Base-by-base conservation (phyloP, 306 rosid species). In the Castanea mollissima region DNA sequence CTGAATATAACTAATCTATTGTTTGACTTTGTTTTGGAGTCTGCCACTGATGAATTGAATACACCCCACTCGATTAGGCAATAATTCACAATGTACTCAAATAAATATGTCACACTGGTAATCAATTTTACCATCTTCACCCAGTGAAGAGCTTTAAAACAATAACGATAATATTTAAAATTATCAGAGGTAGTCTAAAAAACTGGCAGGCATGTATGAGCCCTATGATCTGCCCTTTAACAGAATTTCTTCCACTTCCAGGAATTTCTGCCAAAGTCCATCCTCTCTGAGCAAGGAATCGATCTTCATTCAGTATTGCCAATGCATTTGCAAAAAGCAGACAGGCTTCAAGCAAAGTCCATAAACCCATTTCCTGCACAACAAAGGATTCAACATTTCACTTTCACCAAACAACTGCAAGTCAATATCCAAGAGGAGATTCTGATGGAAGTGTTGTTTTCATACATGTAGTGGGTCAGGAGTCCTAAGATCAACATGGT, bases 301-400 rank as follows among this genome's bases (percentile, higher is more conserved):
- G 83, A 68, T 92, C 97, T 81, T 94, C 99, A n/a, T 94, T 94
- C 84, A 88, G 82, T 55, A 92, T 89, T n/a, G 97, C 95, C 69
- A 94, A 80, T 12, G 91, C 92, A 74, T 94, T 94, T 75, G 91
- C 87, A 32, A 92, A 84, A 29, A 92, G 88, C 54, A 92, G 83
- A 74, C 90, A 41, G n/a, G 93, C 97, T 87, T 91, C 91, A 7
- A 94, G 64, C 14, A 86, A 59, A 19, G 88, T 85, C 97, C 99
- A 91, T 27, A 92, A 88, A 0, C 90, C 91, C 99, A 92, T 92
- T 55, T 80, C 76, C 88, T 88, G 25, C 70, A 65, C 54, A 52
- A 73, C 7, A 70, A 21, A 76, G 77, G 12, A 69, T 76, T 80
- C 25, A 14, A 76, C 62, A 79, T 56, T 32, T 76, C 65, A 82